Evolutionary conservation across 176 grass and related monocot species (phyloP).

Genomic region (Thalia dealbata): DNA sequence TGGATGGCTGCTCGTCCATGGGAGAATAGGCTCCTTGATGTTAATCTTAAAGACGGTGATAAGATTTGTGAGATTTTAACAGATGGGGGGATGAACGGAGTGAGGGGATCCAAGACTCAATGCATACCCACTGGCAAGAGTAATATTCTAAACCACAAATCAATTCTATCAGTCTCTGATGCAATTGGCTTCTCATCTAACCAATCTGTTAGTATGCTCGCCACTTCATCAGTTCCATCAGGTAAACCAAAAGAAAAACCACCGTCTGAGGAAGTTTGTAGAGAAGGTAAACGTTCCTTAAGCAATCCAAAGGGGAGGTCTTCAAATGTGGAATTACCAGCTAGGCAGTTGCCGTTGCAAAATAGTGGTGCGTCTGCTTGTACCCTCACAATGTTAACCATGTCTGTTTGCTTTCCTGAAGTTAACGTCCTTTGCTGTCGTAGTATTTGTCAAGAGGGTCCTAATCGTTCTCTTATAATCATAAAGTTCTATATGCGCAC

Average conservation of each 20-base stretch:
- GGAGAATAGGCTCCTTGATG: conserved; percentile 19
- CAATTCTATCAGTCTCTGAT: conserved; percentile 31
- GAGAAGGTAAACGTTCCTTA: too few relatives aligned
- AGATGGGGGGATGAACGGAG: not conserved
- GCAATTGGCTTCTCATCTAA: conserved; percentile 36
- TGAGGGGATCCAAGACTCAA: not conserved
- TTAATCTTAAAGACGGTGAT: conserved; percentile 4
- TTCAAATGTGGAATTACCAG: too few relatives aligned
- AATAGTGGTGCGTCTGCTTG: too few relatives aligned
- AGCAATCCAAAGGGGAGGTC: too few relatives aligned
- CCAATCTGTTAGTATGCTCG: conserved; percentile 6
- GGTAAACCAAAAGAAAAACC: conserved; percentile 48
- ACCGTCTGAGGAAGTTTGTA: too few relatives aligned
- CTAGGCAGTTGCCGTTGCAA: too few relatives aligned
- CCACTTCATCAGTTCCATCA: conserved; percentile 16
- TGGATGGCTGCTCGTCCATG: conserved; percentile 24
- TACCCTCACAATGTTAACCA: too few relatives aligned
- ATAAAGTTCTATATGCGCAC: too few relatives aligned
- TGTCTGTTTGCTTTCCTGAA: too few relatives aligned
- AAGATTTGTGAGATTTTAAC: not conserved
- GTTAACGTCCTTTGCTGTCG: too few relatives aligned
- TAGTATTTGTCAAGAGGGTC: too few relatives aligned
- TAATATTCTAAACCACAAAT: conserved; percentile 34
- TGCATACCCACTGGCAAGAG: conserved; percentile 38
- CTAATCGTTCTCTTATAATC: too few relatives aligned